Percentiles rank a stretch among this genome's conserved stretches.
phyloP scores from a whole-genome alignment of 257 asterid species.

The Galeopsis tetrahit region DNA sequence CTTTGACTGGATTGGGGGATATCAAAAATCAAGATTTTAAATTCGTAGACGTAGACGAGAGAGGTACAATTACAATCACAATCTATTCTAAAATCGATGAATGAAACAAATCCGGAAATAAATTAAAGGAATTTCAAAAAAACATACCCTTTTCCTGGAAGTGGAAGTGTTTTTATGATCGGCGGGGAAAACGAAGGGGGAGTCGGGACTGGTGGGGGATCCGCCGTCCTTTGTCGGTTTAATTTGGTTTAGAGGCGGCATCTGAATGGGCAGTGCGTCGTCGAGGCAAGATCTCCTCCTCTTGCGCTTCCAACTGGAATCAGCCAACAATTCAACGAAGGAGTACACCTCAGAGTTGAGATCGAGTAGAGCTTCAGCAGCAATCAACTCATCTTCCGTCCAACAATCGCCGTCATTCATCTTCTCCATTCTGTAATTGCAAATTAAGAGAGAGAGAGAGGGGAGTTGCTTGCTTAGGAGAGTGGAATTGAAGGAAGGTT shows the following conservation, averaged over 20 bases:
- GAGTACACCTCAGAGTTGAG: conserved; percentile 24
- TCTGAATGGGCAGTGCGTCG: conserved; percentile 2
- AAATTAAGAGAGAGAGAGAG: not conserved
- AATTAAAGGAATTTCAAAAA: not conserved
- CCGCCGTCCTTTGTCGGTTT: conserved; percentile 31
- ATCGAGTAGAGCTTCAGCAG: conserved; percentile 48
- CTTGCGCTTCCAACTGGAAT: conserved; percentile 38
- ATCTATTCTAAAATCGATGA: too few relatives aligned
- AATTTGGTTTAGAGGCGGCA: conserved; percentile 16
- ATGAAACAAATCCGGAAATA: not conserved
- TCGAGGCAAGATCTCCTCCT: conserved; percentile 52
- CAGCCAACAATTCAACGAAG: conserved; percentile 23
- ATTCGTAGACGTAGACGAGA: too few relatives aligned
- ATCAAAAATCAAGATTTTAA: too few relatives aligned
- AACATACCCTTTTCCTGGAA: conserved; percentile 51
- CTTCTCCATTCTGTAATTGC: not conserved
- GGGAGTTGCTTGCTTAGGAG: not conserved
- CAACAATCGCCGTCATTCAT: not conserved
- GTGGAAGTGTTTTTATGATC: conserved; percentile 40
- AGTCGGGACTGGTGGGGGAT: conserved; percentile 57
- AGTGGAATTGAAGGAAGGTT: not conserved
- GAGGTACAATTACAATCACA: too few relatives aligned
- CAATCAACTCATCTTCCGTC: conserved; percentile 46
- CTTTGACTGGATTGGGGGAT: too few relatives aligned
- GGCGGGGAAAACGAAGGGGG: conserved; percentile 62